Evolutionary conservation across 2,329 filamentous ascomycete genomes (phyloP), one percentile per base, ranked within the genome.

Genomic region (Penicillium sp.): DNA sequence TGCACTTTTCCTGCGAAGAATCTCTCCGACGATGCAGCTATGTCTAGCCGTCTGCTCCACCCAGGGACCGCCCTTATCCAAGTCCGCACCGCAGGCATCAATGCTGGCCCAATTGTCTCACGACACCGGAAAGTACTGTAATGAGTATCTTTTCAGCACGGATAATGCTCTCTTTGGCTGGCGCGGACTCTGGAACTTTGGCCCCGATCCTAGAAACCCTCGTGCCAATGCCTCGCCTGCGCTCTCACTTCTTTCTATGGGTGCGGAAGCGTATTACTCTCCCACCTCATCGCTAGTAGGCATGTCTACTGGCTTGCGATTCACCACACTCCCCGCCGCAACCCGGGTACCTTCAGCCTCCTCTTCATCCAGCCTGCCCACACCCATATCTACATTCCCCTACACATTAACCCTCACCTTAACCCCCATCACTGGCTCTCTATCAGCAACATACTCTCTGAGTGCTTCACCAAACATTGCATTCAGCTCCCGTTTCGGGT

Each of bases 261-360:
- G 95, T 35, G 93, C 88, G 54, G 95, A 99, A 75, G 82, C 96
- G 35, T 99, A 98, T 78, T 99, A 99, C 78, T 95, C 93, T 23
- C 89, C 93, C 0, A 78, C 97, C 58, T 98, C 97, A 73, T 97
- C 97, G 71, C 92, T 92, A 23, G 91, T 93, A 49, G 95, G 95
- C 47, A 86, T 97, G 72, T 96, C 92, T 62, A 85, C 96, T 9
- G 95, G 93, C 7, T 81, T 92, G 48, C 86, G 95, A 50, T 99
- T 98, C 73, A 91, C 92, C 39, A 98, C 95, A 11, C 78, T 98
- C 21, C 53, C 84, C 81, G 56, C 90, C 90, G 71, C 75, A 3
- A 72, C 70, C 3, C 63, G 71, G 44, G 54, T 64, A 1, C 63
- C 67, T 25, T 55, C 47, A 1, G 63, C 67, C 21, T 63, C 58